A percentile compares a stretch with the other conserved stretches of the same genome.
These are phyloP conservation scores for Malassezia globosa DNA, from an alignment of 1,284 basidiomycete species.

Conservation along the genomic window DNA sequence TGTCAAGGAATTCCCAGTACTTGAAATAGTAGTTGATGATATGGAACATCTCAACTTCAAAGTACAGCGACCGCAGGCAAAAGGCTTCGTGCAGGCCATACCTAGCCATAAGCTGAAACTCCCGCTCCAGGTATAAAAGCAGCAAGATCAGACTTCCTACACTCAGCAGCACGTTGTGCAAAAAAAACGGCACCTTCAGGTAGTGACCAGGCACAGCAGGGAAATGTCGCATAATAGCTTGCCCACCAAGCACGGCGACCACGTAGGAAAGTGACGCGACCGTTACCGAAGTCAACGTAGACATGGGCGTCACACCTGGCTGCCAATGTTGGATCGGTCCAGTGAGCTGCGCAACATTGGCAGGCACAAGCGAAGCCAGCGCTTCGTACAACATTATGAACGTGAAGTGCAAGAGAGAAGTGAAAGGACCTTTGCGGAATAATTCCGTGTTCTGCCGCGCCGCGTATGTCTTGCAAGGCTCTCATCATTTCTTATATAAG, in stretches of 20 bases:
- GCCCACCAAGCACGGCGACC: slow-evolving; percentile 73
- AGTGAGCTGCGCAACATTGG: slow-evolving; percentile 15
- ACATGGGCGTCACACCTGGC: slow-evolving; percentile 33
- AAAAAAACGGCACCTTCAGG: slow-evolving; percentile 67
- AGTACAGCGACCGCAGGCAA: slow-evolving; percentile 51
- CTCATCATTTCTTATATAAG: slow-evolving; percentile 3
- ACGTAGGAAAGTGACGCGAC: slow-evolving; percentile 66
- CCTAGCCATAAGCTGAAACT: slow-evolving; percentile 26
- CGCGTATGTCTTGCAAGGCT: background rate
- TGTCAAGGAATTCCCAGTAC: slow-evolving; percentile 69
- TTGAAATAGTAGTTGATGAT: slow-evolving; percentile 74
- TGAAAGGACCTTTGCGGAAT: too few species aligned
- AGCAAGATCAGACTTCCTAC: slow-evolving; percentile 70
- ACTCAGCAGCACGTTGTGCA: slow-evolving; percentile 82
- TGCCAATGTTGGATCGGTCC: slow-evolving; percentile 22
- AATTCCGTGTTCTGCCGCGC: background rate
- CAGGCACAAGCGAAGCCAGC: slow-evolving; percentile 1
- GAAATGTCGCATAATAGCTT: slow-evolving; percentile 63
- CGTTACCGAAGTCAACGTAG: slow-evolving; percentile 25
- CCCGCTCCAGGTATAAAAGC: slow-evolving; percentile 68
- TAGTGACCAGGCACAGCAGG: slow-evolving; percentile 53
- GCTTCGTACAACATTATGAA: slow-evolving; percentile 7
- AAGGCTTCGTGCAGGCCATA: slow-evolving; percentile 54
- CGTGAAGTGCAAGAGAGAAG: background rate
- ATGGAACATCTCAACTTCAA: slow-evolving; percentile 52